These are phyloP conservation scores for Acer negundo DNA, from an alignment of 345 rosid genomes.

Conservation along the genomic window DNA sequence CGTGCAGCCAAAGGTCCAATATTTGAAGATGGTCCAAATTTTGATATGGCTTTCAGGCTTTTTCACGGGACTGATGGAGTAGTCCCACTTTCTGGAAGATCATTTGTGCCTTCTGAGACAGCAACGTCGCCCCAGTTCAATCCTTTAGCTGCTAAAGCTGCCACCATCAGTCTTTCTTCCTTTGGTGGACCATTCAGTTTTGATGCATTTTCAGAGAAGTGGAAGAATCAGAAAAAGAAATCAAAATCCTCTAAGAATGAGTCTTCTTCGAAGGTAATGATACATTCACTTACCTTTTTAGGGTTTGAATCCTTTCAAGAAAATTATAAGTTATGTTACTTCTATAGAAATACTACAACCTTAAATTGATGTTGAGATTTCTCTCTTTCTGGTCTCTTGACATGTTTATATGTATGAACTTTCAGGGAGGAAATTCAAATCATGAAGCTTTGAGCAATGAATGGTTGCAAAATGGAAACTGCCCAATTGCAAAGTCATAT, in stretches of 20 bases:
- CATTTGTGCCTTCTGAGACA: constrained; percentile 36
- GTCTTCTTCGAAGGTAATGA: constrained; percentile 66
- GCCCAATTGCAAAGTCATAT: constrained; percentile 93
- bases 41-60: constrained; percentile 87
- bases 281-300: neutral
- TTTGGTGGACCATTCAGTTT: constrained; percentile 91
- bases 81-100: constrained; percentile 77
- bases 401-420: constrained; percentile 22
- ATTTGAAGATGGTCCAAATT: constrained; percentile 97
- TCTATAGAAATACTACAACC: neutral
- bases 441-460: constrained; percentile 82
- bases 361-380: neutral
- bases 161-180: constrained; percentile 92
- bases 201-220: constrained; percentile 70
- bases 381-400: constrained; percentile 4
- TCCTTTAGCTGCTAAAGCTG: constrained; percentile 97
- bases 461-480: constrained; percentile 85
- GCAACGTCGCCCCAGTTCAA: constrained; percentile 57
- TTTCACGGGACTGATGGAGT: constrained; percentile 96
- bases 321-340: neutral
- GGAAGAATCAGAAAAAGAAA: constrained; percentile 55
- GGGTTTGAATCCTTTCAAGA: neutral
- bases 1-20: constrained; percentile 82
- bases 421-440: constrained; percentile 65
- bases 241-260: constrained; percentile 64